A percentile compares a stretch with the other conserved stretches of the same genome.
Evolutionary conservation across 768 basidiomycete genomes (phyloP).

Genomic region (Plicaturopsis crispa): DNA sequence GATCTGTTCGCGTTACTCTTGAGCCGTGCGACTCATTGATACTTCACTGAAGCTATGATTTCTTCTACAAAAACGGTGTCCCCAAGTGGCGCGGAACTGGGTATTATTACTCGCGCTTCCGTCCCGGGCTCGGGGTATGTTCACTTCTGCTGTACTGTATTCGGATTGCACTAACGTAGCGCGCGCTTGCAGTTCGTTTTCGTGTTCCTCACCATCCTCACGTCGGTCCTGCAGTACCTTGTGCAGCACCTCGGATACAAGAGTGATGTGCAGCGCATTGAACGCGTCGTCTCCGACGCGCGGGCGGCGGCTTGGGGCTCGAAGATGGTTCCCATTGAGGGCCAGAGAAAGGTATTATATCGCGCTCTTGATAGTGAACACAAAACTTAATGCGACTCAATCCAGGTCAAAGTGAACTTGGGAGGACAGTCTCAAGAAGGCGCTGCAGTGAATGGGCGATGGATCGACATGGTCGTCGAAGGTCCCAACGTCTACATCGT

Average conservation of each 20-base stretch:
- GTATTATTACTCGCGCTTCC: slow-evolving; percentile 94
- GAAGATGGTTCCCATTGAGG: slow-evolving; percentile 55
- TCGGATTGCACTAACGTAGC: slow-evolving; percentile 3
- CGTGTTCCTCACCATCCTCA: slow-evolving; percentile 67
- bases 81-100: slow-evolving; percentile 95
- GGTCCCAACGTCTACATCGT: slow-evolving; percentile 70
- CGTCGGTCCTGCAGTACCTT: slow-evolving; percentile 77
- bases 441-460: slow-evolving; percentile 36
- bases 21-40: slow-evolving; percentile 2
- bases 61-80: slow-evolving; percentile 97
- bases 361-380: no score
- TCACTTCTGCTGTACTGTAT: slow-evolving; percentile 2
- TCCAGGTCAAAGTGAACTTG: slow-evolving; percentile 65
- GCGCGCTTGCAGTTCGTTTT: slow-evolving; percentile 51
- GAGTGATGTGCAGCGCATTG: slow-evolving; percentile 64
- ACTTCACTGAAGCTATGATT: slow-evolving; percentile 58
- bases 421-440: slow-evolving; percentile 50
- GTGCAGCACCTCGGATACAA: slow-evolving; percentile 74
- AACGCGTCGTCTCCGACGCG: slow-evolving; percentile 53
- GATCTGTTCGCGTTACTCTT: slow-evolving; percentile 1
- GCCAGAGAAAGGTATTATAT: slow-evolving; percentile 66
- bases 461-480: slow-evolving; percentile 79
- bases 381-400: no score
- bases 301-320: slow-evolving; percentile 76
- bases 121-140: slow-evolving; percentile 81